Percentiles rank a stretch among this genome's conserved stretches.
phyloP scores from a whole-genome alignment of 495 filamentous ascomycete genomes.

The Cryomyces antarcticus region DNA sequence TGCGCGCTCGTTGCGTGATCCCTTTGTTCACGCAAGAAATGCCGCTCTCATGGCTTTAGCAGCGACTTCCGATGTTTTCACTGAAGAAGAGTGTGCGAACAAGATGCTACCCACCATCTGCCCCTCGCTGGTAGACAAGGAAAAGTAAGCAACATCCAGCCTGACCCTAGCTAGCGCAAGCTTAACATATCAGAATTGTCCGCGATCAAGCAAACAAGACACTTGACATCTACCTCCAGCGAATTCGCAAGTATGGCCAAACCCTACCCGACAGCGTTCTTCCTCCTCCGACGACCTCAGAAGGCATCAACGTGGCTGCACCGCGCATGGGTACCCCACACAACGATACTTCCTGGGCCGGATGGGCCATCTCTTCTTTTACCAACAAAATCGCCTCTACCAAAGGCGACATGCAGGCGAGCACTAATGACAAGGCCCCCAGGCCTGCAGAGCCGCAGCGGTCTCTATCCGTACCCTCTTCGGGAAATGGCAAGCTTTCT shows the following conservation, averaged over 20 bases:
- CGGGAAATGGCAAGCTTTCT: neutral
- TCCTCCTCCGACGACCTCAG: conserved; percentile 22
- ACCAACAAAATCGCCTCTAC: conserved; percentile 78
- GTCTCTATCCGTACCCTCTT: conserved; percentile 9
- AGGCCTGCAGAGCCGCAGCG: conserved; percentile 1
- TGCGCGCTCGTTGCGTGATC: conserved; percentile 68
- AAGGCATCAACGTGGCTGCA: conserved; percentile 18
- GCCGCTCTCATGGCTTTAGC: conserved; percentile 69
- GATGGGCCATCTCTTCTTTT: conserved; percentile 98
- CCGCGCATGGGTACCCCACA: conserved; percentile 62
- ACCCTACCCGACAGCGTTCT: conserved; percentile 66
- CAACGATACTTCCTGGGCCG: conserved; percentile 61
- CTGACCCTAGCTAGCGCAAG: neutral
- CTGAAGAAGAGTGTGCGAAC: conserved; percentile 71
- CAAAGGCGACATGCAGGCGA: conserved; percentile 60
- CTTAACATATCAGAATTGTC: conserved; percentile 30
- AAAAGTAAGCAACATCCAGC: conserved; percentile 34
- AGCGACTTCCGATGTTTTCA: conserved; percentile 71
- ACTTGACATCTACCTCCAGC: conserved; percentile 70
- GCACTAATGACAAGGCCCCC: conserved; percentile 15
- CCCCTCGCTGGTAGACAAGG: conserved; percentile 65
- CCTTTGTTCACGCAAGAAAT: conserved; percentile 81
- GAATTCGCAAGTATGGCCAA: conserved; percentile 54
- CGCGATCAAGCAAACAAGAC: conserved; percentile 84
- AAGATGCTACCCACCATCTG: conserved; percentile 69